Percentiles rank a stretch among this genome's conserved stretches.
Evolutionary conservation across 139 green algal species (phyloP).

Genomic region (Tetraselmis striata): DNA sequence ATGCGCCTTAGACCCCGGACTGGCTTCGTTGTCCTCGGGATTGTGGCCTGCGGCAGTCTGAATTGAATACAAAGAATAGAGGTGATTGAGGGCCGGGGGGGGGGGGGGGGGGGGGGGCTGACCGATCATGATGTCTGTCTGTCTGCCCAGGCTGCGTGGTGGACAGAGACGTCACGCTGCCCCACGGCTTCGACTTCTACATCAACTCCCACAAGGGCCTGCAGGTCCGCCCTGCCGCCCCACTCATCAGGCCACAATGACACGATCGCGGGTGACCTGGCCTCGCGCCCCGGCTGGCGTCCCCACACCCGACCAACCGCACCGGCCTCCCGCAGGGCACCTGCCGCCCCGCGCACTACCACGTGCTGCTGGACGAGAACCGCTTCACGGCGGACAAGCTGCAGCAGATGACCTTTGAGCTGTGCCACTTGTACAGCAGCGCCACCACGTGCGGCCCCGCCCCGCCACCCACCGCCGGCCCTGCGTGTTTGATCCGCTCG

Average conservation of each 20-base stretch:
- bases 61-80: too few species aligned
- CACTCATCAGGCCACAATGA: background rate
- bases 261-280: too few species aligned
- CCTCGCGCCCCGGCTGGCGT: too few species aligned
- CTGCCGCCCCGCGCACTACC: constrained; percentile 27
- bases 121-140: too few species aligned
- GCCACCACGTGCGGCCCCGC: background rate
- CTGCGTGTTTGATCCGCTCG: background rate
- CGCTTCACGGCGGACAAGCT: constrained; percentile 27
- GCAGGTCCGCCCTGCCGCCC: constrained; percentile 4
- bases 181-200: constrained; percentile 40
- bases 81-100: too few species aligned
- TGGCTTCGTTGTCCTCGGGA: too few species aligned
- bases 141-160: background rate
- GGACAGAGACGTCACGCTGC: background rate
- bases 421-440: constrained; percentile 30
- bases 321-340: constrained; percentile 21
- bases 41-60: too few species aligned
- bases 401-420: constrained; percentile 27
- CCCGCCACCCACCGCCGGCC: too few species aligned
- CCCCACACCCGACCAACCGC: too few species aligned
- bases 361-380: constrained; percentile 38
- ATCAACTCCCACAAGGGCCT: constrained; percentile 31
- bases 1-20: too few species aligned
- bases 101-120: too few species aligned